Evolutionary conservation across 2,329 filamentous ascomycete genomes (phyloP).

Genomic region (Aulographum hederae): DNA sequence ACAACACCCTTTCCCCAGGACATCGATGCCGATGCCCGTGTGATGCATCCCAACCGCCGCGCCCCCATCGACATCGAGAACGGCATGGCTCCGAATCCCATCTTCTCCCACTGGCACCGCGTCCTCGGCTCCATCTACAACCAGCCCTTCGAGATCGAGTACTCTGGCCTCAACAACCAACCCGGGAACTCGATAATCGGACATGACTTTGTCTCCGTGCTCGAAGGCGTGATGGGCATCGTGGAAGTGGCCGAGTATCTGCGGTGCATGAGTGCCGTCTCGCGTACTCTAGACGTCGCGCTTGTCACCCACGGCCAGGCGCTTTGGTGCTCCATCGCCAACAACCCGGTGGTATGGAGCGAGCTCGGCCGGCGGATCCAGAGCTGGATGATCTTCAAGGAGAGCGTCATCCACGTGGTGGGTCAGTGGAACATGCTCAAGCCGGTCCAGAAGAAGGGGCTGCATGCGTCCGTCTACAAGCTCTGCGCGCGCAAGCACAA

Average conservation of each 20-base stretch:
- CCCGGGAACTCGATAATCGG: constrained; percentile 14
- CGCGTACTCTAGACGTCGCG: constrained; percentile 26
- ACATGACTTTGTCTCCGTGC: constrained; percentile 8
- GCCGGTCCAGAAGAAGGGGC: constrained; percentile 8
- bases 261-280: constrained; percentile 22
- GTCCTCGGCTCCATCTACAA: constrained; percentile 29
- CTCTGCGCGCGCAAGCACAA: constrained; percentile 16
- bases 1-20: constrained; percentile 10
- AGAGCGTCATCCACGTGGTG: constrained; percentile 25
- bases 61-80: constrained; percentile 12
- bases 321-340: constrained; percentile 25
- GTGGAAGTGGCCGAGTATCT: constrained; percentile 28
- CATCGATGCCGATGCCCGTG: constrained; percentile 15
- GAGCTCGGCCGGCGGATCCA: constrained; percentile 25
- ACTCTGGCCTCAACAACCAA: constrained; percentile 22
- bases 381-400: constrained; percentile 25
- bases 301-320: constrained; percentile 27
- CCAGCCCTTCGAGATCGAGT: constrained; percentile 10
- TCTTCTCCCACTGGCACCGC: constrained; percentile 20
- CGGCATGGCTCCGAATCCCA: constrained; percentile 12
- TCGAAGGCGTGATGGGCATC: constrained; percentile 22
- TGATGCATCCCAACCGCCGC: constrained; percentile 5
- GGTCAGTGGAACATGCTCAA: constrained; percentile 19
- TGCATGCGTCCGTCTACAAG: constrained; percentile 9
- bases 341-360: constrained; percentile 26